Evolutionary conservation across 345 rosid genomes (phyloP).

Genomic region (Arabis alpina): DNA sequence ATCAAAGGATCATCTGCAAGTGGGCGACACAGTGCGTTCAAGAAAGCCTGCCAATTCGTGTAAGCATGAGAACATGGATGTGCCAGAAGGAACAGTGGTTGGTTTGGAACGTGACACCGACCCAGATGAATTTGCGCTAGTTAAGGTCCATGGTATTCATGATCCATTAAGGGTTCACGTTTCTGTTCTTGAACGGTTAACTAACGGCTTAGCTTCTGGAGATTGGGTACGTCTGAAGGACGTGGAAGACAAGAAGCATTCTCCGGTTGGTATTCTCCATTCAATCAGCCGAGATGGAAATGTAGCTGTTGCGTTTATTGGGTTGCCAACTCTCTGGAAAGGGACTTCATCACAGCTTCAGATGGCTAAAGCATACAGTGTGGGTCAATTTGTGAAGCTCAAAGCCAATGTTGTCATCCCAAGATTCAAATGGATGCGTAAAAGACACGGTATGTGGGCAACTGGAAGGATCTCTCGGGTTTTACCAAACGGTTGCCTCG

Average conservation of each 20-base stretch:
- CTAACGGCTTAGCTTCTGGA: constrained; percentile 77
- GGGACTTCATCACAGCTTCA: constrained; percentile 77
- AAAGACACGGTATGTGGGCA: constrained; percentile 61
- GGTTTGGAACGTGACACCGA: constrained; percentile 64
- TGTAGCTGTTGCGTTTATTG: constrained; percentile 76
- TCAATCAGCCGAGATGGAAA: constrained; percentile 67
- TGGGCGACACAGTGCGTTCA: constrained; percentile 84
- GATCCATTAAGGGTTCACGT: constrained; percentile 77
- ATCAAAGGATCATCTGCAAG: constrained; percentile 70
- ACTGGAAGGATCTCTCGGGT: constrained; percentile 75
- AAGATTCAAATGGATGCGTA: constrained; percentile 85
- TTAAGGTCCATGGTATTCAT: constrained; percentile 83
- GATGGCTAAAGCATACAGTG: constrained; percentile 76
- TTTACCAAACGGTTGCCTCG: constrained; percentile 83
- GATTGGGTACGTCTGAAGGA: constrained; percentile 90
- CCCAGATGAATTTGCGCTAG: constrained; percentile 69
- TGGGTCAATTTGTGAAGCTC: constrained; percentile 79
- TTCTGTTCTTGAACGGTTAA: constrained; percentile 73
- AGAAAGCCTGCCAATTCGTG: constrained; percentile 69
- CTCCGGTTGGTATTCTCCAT: constrained; percentile 87
- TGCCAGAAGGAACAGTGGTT: constrained; percentile 85
- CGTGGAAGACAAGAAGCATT: constrained; percentile 62
- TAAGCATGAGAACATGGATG: constrained; percentile 73
- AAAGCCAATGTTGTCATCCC: constrained; percentile 70
- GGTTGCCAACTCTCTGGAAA: constrained; percentile 76